Evolutionary conservation across 78 protist genomes (phyloP).

Genomic region (Polysphondylium violaceum): DNA sequence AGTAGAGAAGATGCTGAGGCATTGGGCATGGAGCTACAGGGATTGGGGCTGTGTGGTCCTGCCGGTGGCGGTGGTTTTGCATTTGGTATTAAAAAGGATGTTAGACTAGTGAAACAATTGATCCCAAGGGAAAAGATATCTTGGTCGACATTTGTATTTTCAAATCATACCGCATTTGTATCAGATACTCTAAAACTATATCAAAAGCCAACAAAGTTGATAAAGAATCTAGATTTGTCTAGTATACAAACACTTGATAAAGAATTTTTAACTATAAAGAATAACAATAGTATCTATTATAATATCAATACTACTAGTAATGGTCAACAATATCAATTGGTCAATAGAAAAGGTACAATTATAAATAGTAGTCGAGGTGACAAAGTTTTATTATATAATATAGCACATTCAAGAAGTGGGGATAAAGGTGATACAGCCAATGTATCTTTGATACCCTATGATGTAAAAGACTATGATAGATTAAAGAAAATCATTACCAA

Average conservation of each 20-base stretch:
- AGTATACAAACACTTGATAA: too few species aligned
- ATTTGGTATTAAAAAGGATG: constrained; percentile 69
- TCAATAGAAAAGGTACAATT: not conserved
- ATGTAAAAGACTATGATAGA: constrained; percentile 39
- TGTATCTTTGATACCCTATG: constrained; percentile 56
- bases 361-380: not conserved
- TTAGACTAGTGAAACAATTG: constrained; percentile 46
- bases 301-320: not conserved
- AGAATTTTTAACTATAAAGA: not conserved
- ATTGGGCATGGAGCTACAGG: constrained; percentile 66
- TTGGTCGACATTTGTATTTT: constrained; percentile 32
- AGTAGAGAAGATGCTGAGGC: constrained; percentile 60
- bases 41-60: constrained; percentile 67
- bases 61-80: constrained; percentile 81
- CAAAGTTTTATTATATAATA: constrained; percentile 57
- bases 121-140: constrained; percentile 34
- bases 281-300: not conserved
- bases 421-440: constrained; percentile 75
- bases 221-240: not conserved
- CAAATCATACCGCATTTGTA: not conserved
- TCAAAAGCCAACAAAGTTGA: not conserved
- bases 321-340: not conserved
- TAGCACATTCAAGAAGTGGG: constrained; percentile 69
- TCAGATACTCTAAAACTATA: not conserved
- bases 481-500: constrained; percentile 18